Evolutionary conservation across 1,284 basidiomycete species (phyloP), one percentile per base, ranked within the genome.

Genomic region (Tilletia setariae): DNA sequence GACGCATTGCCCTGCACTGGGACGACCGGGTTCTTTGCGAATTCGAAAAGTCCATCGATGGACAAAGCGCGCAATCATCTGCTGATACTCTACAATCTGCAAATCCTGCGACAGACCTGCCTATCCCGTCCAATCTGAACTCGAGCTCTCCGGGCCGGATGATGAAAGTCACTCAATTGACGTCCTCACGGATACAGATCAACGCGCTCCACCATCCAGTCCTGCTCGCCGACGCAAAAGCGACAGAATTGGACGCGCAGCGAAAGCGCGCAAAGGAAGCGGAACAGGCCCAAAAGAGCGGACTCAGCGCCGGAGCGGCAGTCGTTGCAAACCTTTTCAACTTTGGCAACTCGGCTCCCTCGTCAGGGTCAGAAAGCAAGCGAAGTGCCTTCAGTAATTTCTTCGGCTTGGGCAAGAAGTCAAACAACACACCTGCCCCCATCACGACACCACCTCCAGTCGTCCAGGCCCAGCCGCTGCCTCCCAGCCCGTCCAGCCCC

Each of bases 1-100:
- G 86, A 15, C 87, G 90, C 78, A 88, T 98, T 65, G 88, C 70
- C 44, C 76, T 84, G 64, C 78, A 77, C 72, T 74, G 74, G 69
- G 90, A 97, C 79, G 90, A 90, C 70, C 87, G 89, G 73, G 86
- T 90, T 40, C 87, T 98, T 0, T 89, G 90, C 19, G 86, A 87
- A 64, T 84, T 98, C 62, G 86, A 86, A 49, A 98, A 96, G 84
- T 86, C 19, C 82, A 88, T 61, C 21, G 28, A 61, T 19, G 56
- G 56, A 15, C 56, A 35, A 30, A 40, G 35, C 11, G 6, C 11
- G 4, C 35, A 40, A 11, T 40, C 35, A 40, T 40, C 35, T 40
- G 35, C 35, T 40, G 28, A 25, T 4, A 25, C 25, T 11, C 28
- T 40, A 30, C 32, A 32, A 19, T 9, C 56, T 13, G 32, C 19